Evolutionary conservation across 192 early-diverging fungal genomes (phyloP), one percentile per base, ranked within the genome.

Genomic region (Podila clonocystis): DNA sequence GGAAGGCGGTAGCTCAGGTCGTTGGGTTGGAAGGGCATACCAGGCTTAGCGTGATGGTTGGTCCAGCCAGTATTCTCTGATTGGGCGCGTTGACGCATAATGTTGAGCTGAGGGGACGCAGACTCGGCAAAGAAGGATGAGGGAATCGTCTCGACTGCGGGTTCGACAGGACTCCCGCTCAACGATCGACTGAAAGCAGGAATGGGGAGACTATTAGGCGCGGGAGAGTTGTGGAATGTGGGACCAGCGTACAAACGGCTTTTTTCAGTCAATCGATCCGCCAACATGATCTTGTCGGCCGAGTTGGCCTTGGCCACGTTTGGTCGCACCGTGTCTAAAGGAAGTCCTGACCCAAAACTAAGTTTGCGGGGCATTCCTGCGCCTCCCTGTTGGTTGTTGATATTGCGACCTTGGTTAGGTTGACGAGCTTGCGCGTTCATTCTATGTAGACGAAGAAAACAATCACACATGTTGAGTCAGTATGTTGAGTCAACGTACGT

Each of bases 191-290:
- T 33, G 50, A 85, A 85, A 24, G 85, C 69, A 45, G 88, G 88
- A 38, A 89, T 83, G 20, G 88, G 88, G 26, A 89, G 78, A 30
- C 82, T 75, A 50, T 82, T 86, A 5, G 88, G 86, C 15, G 85
- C 86, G 59, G 88, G 88, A 31, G 88, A 75, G 62, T 89, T 89
- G 50, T 86, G 84, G 63, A 89, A 89, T 20, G 85, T 85, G 31
- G 88, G 86, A 63, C 88, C 88, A 20, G 88, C 88, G 69, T 87
- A 89, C 24, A 84, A 65, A 3, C 49, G 34, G 28, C 65, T 76
- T 24, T 76, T 68, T 22, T 68, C 74, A 7, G 74, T 34, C 9
- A 68, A 57, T 22, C 67, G 67, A 34, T 69, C 63, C 0, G 74
- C 62, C 63, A 63, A 61, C 73, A 68, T 68, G 36, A 74, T 63